Conservation (phyloP, 2,329 filamentous ascomycete species). For the Colletotrichum cordylinicola region DNA sequence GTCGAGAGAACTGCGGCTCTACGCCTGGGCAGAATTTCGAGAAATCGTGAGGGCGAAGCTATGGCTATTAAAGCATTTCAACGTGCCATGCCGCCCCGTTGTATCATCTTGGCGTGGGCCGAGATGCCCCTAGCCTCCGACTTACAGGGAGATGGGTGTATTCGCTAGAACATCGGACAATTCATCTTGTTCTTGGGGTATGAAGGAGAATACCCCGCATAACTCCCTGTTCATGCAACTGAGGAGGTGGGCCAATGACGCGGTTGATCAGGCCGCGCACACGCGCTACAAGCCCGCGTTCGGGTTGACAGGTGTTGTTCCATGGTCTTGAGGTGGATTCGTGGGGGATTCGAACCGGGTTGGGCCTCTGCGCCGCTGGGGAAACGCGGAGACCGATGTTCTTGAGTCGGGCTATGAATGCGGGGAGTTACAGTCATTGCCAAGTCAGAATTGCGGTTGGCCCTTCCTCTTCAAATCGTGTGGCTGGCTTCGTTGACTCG, state of each 20-base stretch:
- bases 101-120: background rate
- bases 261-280: background rate
- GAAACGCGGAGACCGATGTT: background rate
- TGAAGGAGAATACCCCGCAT: background rate
- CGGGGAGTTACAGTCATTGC: background rate
- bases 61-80: background rate
- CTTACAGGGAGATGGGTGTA: background rate
- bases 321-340: background rate
- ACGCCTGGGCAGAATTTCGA: background rate
- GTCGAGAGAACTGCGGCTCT: background rate
- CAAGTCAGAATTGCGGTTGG: background rate
- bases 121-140: background rate
- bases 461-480: fast-evolving
- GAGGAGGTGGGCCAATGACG: background rate
- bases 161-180: background rate
- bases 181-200: background rate
- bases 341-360: background rate
- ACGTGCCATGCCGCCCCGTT: background rate
- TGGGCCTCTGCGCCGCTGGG: background rate
- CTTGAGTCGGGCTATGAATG: background rate
- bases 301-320: background rate
- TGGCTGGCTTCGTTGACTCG: background rate
- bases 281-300: background rate
- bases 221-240: background rate
- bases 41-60: background rate